Conservation (phyloP, 768 basidiomycete species). For the Termitomyces sp. region DNA sequence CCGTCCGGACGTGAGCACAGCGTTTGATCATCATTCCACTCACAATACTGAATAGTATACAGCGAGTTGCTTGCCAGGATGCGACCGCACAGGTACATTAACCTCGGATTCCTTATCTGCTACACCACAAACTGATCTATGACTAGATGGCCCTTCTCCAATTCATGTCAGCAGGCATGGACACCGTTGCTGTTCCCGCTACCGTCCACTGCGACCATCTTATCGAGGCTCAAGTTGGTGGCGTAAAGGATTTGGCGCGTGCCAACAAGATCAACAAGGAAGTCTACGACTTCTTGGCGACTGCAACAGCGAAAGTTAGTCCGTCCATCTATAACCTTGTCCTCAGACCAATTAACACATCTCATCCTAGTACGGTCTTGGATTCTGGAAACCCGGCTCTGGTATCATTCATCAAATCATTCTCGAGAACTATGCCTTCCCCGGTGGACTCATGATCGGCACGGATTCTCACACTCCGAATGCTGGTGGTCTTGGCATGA, state of each 20-base stretch:
- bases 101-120: slow-evolving; percentile 1
- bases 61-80: slow-evolving; percentile 91
- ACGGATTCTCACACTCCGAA: slow-evolving; percentile 99
- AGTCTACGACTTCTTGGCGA: slow-evolving; percentile 98
- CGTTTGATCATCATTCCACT: not conserved
- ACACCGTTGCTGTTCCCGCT: slow-evolving; percentile 94
- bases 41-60: slow-evolving; percentile 5
- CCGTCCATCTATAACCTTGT: not conserved
- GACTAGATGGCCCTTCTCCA: slow-evolving; percentile 95
- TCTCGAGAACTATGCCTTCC: slow-evolving; percentile 99
- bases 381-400: slow-evolving; percentile 99
- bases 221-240: slow-evolving; percentile 95
- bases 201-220: slow-evolving; percentile 99
- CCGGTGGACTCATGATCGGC: slow-evolving; percentile 98
- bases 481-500: slow-evolving; percentile 98
- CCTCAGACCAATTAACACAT: not conserved
- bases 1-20: slow-evolving; percentile 81
- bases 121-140: slow-evolving; percentile 25
- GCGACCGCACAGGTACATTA: slow-evolving; percentile 72
- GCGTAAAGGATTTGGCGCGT: slow-evolving; percentile 88
- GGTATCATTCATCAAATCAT: slow-evolving; percentile 99
- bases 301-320: slow-evolving; percentile 84
- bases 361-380: slow-evolving; percentile 78
- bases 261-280: slow-evolving; percentile 95
- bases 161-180: slow-evolving; percentile 99